These are phyloP conservation scores for Articulospora tetracladia DNA, from an alignment of 495 filamentous ascomycete species.

Conservation along the genomic window DNA sequence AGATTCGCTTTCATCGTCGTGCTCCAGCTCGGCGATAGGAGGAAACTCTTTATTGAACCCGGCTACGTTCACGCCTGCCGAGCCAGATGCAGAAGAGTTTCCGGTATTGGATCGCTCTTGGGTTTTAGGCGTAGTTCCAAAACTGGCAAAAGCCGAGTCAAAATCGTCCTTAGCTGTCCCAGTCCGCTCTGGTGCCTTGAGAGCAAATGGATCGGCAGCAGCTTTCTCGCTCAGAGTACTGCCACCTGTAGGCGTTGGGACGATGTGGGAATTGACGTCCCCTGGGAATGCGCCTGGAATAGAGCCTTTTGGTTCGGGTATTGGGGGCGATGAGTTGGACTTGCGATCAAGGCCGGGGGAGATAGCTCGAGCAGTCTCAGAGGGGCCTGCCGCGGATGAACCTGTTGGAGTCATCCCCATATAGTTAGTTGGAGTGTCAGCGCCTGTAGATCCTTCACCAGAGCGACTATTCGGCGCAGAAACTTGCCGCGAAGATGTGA, in stretches of 20 bases:
- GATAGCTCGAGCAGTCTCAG: constrained; percentile 25
- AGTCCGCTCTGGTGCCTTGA: constrained; percentile 27
- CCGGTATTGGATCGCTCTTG: constrained; percentile 36
- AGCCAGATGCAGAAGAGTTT: constrained; percentile 28
- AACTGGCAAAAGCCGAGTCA: constrained; percentile 52
- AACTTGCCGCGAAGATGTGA: constrained; percentile 73
- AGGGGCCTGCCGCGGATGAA: constrained; percentile 20
- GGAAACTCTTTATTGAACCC: constrained; percentile 78
- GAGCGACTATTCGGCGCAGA: constrained; percentile 75
- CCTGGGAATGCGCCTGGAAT: constrained; percentile 58
- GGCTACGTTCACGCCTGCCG: constrained; percentile 21
- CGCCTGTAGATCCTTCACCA: constrained; percentile 47
- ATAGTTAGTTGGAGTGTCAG: constrained; percentile 56
- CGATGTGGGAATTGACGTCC: constrained; percentile 41
- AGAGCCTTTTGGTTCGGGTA: constrained; percentile 30
- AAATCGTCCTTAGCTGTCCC: constrained; percentile 65
- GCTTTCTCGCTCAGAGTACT: constrained; percentile 34
- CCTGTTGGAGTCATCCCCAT: constrained; percentile 32
- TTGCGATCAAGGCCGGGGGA: constrained; percentile 26
- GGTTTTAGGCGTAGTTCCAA: constrained; percentile 29
- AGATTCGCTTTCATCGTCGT: constrained; percentile 77
- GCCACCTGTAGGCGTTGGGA: constrained; percentile 42
- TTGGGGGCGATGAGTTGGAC: constrained; percentile 23
- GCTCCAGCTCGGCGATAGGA: constrained; percentile 80
- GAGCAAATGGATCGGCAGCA: constrained; percentile 23